Base-by-base conservation (phyloP, 2,329 filamentous ascomycete species). In the Aspergillus caelatus region DNA sequence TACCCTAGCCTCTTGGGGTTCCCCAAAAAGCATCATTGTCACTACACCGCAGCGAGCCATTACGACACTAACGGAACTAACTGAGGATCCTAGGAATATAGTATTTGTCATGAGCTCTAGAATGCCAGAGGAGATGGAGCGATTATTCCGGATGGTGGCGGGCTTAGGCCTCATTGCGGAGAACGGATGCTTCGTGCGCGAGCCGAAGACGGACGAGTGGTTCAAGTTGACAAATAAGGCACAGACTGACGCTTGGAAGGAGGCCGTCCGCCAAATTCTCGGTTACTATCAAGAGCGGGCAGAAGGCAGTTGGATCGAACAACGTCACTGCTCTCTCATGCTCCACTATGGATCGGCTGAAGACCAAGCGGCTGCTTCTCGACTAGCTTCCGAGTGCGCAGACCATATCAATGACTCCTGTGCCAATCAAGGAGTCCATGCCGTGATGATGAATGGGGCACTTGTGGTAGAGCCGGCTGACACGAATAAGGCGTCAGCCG, bases 331-430 rank as follows among this genome's bases (percentile, higher is more conserved):
- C 82, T 95, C 92, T 45, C 83, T 97, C 28, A 88, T 96, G 62
- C 97, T 97, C 83, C 92, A 96, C 78, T 96, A 95, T 80, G 91
- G 91, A 75, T 89, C 89, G 59, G 90, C 91, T 1, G 91, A 93
- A 61, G 92, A 97, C 74, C 87, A 87, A 62, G 88, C 90, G 58
- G 85, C 87, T 28, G 94, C 94, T 0, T 84, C 86, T 62, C 89
- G 93, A 23, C 91, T 94, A 71, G 94, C 93, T 0, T 91, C 90
- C 23, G 94, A 98, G 75, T 96, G 93, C 73, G 93, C 93, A 0
- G 94, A 92, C 66, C 94, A 97, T 72, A 95, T 98, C 83, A 98
- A 98, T 74, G 94, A 97, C 74, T 91, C 93, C 0, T 97, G 93
- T 75, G 90, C 93, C 74, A 87, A 86, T 61, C 92, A 96, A 78